phyloP scores from a whole-genome alignment of 208 protist genomes.

The Leishmania martiniquensis region DNA sequence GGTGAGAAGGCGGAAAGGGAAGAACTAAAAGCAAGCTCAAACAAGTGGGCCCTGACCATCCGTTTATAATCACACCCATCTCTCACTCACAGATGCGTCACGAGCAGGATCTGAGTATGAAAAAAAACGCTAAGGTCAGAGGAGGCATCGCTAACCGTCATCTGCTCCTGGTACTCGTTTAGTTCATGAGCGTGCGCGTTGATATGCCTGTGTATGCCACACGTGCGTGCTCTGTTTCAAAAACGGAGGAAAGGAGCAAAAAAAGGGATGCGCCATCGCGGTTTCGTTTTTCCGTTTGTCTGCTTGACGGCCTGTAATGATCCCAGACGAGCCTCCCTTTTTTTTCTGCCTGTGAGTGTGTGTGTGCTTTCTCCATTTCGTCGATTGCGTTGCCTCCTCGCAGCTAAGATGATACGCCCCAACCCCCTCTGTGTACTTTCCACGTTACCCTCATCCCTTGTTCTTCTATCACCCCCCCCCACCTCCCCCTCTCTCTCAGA shows the following conservation, averaged over 20 bases:
- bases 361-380: not conserved
- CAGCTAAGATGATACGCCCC: not conserved
- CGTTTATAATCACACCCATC: not conserved
- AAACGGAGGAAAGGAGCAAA: not conserved
- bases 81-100: not conserved
- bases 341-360: not conserved
- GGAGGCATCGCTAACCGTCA: not conserved
- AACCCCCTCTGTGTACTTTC: not conserved
- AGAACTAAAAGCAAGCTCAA: not conserved
- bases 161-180: not conserved
- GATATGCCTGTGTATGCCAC: conserved; percentile 1
- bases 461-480: not conserved
- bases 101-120: not conserved
- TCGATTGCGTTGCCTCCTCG: not conserved
- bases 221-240: too few relatives aligned
- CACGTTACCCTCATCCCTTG: not conserved
- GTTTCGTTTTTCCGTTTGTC: not conserved
- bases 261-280: not conserved
- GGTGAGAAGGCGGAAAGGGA: not conserved
- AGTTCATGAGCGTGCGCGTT: not conserved
- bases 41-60: not conserved
- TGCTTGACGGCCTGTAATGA: too few relatives aligned
- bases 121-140: not conserved
- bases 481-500: not conserved
- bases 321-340: too few relatives aligned